Percentiles rank a stretch among this genome's conserved stretches.
Evolutionary conservation across 2,329 filamentous ascomycete species (phyloP).

Genomic region (Didymella exigua): DNA sequence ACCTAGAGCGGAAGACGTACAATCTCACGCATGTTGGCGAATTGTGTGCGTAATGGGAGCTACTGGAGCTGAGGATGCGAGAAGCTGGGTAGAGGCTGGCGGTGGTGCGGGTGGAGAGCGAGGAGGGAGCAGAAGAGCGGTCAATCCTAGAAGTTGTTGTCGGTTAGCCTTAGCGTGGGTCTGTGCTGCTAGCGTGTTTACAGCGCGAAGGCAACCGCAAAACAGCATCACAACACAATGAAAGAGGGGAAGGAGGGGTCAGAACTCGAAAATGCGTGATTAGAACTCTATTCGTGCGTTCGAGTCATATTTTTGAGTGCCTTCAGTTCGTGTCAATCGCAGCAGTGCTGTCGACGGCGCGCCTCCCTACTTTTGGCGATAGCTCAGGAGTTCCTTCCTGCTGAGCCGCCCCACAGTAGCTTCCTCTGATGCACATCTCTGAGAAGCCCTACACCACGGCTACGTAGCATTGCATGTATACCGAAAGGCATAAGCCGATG

Average conservation of each 20-base stretch:
- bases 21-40: slow-evolving; percentile 70
- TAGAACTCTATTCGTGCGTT: background rate
- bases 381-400: slow-evolving; percentile 16
- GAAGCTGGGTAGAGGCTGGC: slow-evolving; percentile 35
- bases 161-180: slow-evolving; percentile 18
- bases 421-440: background rate
- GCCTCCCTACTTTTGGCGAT: slow-evolving; percentile 1
- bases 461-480: too few relatives aligned
- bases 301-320: background rate
- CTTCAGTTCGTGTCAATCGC: background rate
- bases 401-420: slow-evolving; percentile 10
- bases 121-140: slow-evolving; percentile 38
- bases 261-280: background rate
- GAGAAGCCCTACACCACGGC: background rate
- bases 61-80: slow-evolving; percentile 41
- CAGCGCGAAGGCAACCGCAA: slow-evolving; percentile 26
- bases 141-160: slow-evolving; percentile 33
- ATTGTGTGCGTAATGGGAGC: slow-evolving; percentile 28
- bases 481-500: too few relatives aligned
- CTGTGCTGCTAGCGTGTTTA: slow-evolving; percentile 24
- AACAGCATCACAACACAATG: slow-evolving; percentile 5
- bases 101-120: slow-evolving; percentile 41
- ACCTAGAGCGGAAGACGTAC: slow-evolving; percentile 55
- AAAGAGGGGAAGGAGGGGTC: slow-evolving; percentile 5
- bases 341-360: background rate